These are phyloP conservation scores for Chalara sp. DNA, from an alignment of 2,329 filamentous ascomycete genomes.

Conservation along the genomic window DNA sequence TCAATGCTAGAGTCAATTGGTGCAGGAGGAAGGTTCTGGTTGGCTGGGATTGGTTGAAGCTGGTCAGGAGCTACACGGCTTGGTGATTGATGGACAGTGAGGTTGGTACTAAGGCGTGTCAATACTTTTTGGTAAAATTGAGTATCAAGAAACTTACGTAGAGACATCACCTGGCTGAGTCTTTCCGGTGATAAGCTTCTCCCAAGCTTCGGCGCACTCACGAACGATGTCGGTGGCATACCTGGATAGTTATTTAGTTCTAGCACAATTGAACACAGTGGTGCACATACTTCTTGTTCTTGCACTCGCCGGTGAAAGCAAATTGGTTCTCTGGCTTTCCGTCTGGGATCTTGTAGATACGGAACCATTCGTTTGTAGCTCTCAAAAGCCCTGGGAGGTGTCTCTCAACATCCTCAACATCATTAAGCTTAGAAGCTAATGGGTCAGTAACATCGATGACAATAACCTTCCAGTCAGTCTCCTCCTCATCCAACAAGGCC, in stretches of 20 bases:
- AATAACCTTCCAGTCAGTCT: slow-evolving; percentile 99
- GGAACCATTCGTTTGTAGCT: slow-evolving; percentile 99
- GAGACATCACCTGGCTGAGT: slow-evolving; percentile 69
- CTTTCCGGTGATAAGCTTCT: slow-evolving; percentile 91
- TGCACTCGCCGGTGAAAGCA: slow-evolving; percentile 99
- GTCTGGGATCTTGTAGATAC: slow-evolving; percentile 99
- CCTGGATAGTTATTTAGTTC: slow-evolving; percentile 33
- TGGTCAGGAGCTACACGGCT: slow-evolving; percentile 63
- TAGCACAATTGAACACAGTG: background rate
- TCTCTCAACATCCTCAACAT: slow-evolving; percentile 97
- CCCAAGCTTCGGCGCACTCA: slow-evolving; percentile 96
- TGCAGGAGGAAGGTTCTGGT: slow-evolving; percentile 75
- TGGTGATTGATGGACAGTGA: slow-evolving; percentile 65
- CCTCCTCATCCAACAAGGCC: slow-evolving; percentile 97
- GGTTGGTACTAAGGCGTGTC: slow-evolving; percentile 63
- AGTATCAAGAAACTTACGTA: slow-evolving; percentile 53
- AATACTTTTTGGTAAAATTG: slow-evolving; percentile 15
- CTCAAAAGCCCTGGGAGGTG: slow-evolving; percentile 94
- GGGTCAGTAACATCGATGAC: slow-evolving; percentile 99
- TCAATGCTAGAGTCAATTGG: slow-evolving; percentile 95
- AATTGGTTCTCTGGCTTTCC: slow-evolving; percentile 99
- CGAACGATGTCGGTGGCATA: slow-evolving; percentile 94
- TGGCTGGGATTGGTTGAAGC: slow-evolving; percentile 68
- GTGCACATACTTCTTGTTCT: slow-evolving; percentile 82
- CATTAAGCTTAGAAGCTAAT: slow-evolving; percentile 91